phyloP scores from a whole-genome alignment of 2,329 filamentous ascomycete species.

The Clarireedia paspali region DNA sequence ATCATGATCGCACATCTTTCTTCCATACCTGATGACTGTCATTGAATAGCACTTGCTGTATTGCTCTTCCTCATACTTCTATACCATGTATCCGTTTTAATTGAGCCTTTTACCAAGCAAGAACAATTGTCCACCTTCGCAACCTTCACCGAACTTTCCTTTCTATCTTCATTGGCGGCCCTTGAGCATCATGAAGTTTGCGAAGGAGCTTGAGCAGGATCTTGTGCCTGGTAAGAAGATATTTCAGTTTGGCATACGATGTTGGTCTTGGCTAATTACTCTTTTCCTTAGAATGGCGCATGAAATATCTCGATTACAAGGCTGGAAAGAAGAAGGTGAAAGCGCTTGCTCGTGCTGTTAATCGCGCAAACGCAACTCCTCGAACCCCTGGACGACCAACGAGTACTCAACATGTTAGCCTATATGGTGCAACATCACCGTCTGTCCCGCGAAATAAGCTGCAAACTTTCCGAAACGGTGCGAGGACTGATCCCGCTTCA shows the following conservation, averaged over 20 bases:
- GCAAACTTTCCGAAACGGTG: background rate
- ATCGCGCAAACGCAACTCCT: constrained; percentile 50
- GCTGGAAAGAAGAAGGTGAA: constrained; percentile 92
- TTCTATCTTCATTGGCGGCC: background rate
- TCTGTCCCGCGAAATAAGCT: constrained; percentile 6
- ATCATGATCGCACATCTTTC: no score
- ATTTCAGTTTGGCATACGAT: no score
- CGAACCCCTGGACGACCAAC: constrained; percentile 13
- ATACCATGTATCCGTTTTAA: no score
- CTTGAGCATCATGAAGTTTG: constrained; percentile 48
- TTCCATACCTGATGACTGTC: no score
- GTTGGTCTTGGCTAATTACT: constrained; percentile 2
- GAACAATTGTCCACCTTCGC: background rate
- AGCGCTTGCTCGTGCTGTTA: constrained; percentile 65
- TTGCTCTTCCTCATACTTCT: no score
- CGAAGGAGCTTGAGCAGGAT: constrained; percentile 76
- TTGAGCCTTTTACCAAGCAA: background rate
- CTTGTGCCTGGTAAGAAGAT: constrained; percentile 62
- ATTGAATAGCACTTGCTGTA: no score
- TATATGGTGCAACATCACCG: constrained; percentile 22
- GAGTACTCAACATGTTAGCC: constrained; percentile 12
- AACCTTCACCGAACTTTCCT: background rate
- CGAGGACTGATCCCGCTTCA: background rate
- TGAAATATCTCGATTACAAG: constrained; percentile 94
- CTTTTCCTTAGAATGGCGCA: constrained; percentile 63